Percentiles rank a stretch among this genome's conserved stretches.
Conservation (phyloP, 2,329 filamentous ascomycete species). For the Hypomyces rosellus region DNA sequence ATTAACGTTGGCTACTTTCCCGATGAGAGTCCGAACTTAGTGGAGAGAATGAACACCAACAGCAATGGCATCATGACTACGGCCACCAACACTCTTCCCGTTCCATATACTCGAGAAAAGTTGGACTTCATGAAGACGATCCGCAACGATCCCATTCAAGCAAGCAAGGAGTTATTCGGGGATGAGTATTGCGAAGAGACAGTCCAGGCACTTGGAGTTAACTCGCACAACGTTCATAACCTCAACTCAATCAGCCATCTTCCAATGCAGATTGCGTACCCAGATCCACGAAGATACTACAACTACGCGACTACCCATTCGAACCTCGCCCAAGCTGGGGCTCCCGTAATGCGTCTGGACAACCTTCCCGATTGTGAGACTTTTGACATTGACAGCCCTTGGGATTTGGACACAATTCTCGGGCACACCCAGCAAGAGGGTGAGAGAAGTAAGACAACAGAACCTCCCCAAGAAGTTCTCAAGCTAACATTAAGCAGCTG, state of each 20-base stretch:
- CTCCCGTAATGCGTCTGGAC: constrained; percentile 14
- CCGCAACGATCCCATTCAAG: constrained; percentile 14
- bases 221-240: constrained; percentile 12
- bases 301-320: constrained; percentile 11
- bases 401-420: constrained; percentile 17
- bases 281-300: constrained; percentile 12
- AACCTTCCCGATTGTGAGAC: constrained; percentile 14
- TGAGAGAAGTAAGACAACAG: constrained; percentile 12
- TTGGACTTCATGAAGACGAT: constrained; percentile 16
- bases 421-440: constrained; percentile 14
- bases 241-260: constrained; percentile 15
- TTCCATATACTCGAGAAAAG: constrained; percentile 15
- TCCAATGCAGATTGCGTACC: constrained; percentile 11
- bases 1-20: constrained; percentile 22
- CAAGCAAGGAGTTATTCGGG: constrained; percentile 17
- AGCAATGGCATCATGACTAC: constrained; percentile 23
- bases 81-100: constrained; percentile 1
- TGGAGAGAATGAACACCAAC: constrained; percentile 18
- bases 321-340: constrained; percentile 2
- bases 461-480: background rate
- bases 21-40: constrained; percentile 16
- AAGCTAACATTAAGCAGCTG: constrained; percentile 1
- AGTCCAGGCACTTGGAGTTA: constrained; percentile 10
- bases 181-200: constrained; percentile 9
- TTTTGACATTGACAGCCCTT: constrained; percentile 19